Evolutionary conservation across 2,329 filamentous ascomycete genomes (phyloP).

Genomic region (Trichoderma brevicompactum): DNA sequence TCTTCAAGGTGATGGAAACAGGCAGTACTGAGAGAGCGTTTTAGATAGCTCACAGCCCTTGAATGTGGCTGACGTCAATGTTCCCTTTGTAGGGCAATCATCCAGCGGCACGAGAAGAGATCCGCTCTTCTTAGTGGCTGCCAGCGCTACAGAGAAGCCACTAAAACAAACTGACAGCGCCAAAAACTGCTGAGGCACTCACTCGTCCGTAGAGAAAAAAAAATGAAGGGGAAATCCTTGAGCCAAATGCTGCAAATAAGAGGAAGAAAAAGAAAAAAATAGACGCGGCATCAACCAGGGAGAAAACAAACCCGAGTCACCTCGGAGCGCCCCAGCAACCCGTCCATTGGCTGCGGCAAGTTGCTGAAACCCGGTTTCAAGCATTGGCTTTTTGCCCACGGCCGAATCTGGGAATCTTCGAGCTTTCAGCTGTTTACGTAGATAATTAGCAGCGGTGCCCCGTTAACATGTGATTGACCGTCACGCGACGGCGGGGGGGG

Average conservation of each 20-base stretch:
- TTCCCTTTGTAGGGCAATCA: neutral
- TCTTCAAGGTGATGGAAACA: neutral
- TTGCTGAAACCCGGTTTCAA: conserved; percentile 14
- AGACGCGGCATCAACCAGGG: neutral
- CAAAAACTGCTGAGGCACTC: neutral
- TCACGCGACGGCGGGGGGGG: conserved; percentile 15
- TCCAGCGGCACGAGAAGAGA: conserved; percentile 13
- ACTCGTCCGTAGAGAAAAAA: neutral
- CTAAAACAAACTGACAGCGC: conserved; percentile 2
- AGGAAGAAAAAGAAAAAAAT: neutral
- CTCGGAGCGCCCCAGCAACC: conserved; percentile 5
- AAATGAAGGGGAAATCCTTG: neutral
- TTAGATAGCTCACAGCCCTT: neutral
- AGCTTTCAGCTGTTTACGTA: neutral
- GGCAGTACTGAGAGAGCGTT: neutral
- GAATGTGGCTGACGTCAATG: conserved; percentile 22
- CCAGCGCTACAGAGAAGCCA: neutral
- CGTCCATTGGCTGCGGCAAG: conserved; percentile 23
- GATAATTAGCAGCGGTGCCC: neutral
- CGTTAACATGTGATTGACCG: conserved; percentile 27
- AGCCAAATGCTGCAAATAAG: neutral
- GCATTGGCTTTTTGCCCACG: neutral
- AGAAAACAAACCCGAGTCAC: neutral
- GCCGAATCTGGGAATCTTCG: neutral
- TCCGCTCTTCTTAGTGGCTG: conserved; percentile 23